A percentile compares a stretch with the other conserved stretches of the same genome.
Evolutionary conservation across 1,139 yeast genomes (phyloP).

Genomic region (Blastobotrys serpentis): DNA sequence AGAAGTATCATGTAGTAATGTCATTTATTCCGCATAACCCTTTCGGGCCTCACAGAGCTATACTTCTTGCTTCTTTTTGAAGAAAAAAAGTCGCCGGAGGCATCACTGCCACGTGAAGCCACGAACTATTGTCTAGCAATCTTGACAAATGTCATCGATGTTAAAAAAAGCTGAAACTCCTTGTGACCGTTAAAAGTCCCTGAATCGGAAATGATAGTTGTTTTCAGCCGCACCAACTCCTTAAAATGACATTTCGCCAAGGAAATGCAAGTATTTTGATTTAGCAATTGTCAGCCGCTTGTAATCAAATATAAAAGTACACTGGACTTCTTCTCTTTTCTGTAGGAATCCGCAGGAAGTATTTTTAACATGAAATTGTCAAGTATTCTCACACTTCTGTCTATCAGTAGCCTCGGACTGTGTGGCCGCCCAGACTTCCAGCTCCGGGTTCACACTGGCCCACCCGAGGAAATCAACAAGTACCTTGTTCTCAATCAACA

Average conservation of each 20-base stretch:
- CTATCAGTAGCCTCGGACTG: neutral
- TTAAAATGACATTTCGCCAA: neutral
- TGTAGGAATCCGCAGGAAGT: no score
- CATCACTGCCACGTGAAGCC: no score
- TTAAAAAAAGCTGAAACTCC: neutral
- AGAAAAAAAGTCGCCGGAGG: no score
- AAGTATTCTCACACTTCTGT: neutral
- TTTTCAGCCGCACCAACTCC: neutral
- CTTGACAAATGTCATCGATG: neutral
- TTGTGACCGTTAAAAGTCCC: neutral
- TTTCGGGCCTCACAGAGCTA: no score
- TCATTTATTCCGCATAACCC: no score
- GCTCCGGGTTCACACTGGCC: conserved; percentile 3
- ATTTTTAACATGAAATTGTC: neutral
- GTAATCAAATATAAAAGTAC: neutral
- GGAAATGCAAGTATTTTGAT: no score
- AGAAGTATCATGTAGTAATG: neutral
- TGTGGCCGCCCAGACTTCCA: conserved; percentile 7
- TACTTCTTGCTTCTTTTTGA: no score
- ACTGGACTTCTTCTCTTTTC: no score
- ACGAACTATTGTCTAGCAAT: no score
- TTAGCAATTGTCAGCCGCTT: conserved; percentile 1
- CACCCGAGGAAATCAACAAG: neutral
- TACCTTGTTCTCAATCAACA: conserved; percentile 2
- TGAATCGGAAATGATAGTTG: neutral